A percentile compares a stretch with the other conserved stretches of the same genome.
Evolutionary conservation across 257 asterid species (phyloP).

Genomic region (Echites panduratus): DNA sequence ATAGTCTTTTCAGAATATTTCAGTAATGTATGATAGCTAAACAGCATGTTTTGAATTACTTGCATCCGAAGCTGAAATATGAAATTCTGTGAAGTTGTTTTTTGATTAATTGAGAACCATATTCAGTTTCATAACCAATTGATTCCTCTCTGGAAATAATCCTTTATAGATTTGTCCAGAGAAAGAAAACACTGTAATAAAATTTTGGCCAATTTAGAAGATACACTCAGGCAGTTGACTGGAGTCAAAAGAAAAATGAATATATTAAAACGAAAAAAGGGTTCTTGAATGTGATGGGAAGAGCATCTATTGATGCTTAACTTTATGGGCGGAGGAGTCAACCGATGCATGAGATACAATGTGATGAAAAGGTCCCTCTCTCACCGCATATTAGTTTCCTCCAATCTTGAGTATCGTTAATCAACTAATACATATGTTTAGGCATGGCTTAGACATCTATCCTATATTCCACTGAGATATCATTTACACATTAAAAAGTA

Average conservation of each 20-base stretch:
- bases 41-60: background rate
- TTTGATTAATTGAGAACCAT: too few species aligned
- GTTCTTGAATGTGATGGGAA: background rate
- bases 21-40: background rate
- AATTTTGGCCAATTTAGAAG: background rate
- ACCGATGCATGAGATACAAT: too few species aligned
- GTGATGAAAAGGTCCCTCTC: background rate
- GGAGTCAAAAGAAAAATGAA: background rate
- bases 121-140: background rate
- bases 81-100: background rate
- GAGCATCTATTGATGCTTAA: background rate
- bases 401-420: background rate
- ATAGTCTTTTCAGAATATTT: too few species aligned
- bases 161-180: background rate
- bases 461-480: background rate
- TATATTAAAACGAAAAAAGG: background rate
- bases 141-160: background rate
- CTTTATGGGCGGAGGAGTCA: too few species aligned
- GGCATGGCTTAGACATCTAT: background rate
- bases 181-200: background rate
- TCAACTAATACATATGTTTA: background rate
- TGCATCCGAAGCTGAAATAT: background rate
- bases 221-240: background rate
- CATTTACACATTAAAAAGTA: background rate
- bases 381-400: background rate